Evolutionary conservation across 2,329 filamentous ascomycete genomes (phyloP), one percentile per base, ranked within the genome.

Genomic region (Cladosporium sp.): DNA sequence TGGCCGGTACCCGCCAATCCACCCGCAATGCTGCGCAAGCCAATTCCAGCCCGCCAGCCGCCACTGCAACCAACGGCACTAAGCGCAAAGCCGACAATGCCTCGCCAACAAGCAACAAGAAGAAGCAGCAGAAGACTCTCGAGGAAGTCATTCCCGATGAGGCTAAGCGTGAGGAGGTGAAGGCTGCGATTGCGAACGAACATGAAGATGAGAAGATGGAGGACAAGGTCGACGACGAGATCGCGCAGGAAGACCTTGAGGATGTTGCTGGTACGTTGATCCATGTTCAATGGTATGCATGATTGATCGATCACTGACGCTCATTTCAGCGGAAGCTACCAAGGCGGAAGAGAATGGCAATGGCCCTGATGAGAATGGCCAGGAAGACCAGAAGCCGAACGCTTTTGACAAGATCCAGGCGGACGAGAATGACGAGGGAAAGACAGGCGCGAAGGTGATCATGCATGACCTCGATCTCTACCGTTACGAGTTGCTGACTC

Each of bases 41-140:
- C 52, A 55, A 55, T 21, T 76, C 72, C 15, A 74, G 67, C 64
- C 71, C 71, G 12, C 66, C 68, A 47, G 65, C 68, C 14, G 68
- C 57, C n/a, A 71, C 71, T 34, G 61, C 57, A 28, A 66, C 68
- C 47, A 70, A 61, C 36, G 71, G 71, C 28, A 74, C 72, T 5
- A 80, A 82, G 71, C 76, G 79, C 66, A 80, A 81, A 73, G 75
- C 76, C 8, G 76, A 79, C 44, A 66, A 64, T 32, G 65, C 79
- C 1, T 67, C 67, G 30, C 55, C 67, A 2, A 65, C 67, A 21
- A 68, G 78, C 47, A 71, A 79, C 15, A 81, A 82, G 70, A 78
- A 72, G 18, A 82, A 80, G 69, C 79, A 80, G 67, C 85, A 87
- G 72, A 81, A 81, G 70, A 85, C 83, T 0, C 78, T 86, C 38